Percentiles rank a stretch among this genome's conserved stretches.
Conservation (phyloP, 768 basidiomycete species). For the Symmetrospora coprosmae region DNA sequence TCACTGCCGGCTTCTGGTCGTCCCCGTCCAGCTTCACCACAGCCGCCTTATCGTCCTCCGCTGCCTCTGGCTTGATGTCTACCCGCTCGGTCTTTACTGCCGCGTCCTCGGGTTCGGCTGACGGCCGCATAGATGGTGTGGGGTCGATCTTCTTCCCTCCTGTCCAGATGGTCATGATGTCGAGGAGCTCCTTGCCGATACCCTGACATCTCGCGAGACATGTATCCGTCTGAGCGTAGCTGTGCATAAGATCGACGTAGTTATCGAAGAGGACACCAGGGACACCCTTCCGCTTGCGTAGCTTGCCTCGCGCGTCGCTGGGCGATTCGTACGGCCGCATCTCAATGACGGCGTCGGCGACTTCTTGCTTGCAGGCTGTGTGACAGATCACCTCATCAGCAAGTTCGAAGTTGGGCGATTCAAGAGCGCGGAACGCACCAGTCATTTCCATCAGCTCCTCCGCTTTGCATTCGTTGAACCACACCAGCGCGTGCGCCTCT, state of each 20-base stretch:
- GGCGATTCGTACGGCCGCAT: conserved; percentile 66
- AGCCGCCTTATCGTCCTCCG: conserved; percentile 4
- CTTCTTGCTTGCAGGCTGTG: conserved; percentile 54
- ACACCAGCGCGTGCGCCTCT: conserved; percentile 37
- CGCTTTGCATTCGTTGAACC: conserved; percentile 40
- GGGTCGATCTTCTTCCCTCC: conserved; percentile 29
- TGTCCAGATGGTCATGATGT: conserved; percentile 67
- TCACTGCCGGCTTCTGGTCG: background rate
- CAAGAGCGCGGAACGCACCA: conserved; percentile 33
- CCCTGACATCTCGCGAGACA: conserved; percentile 77
- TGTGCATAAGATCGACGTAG: conserved; percentile 65
- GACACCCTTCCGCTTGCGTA: conserved; percentile 86
- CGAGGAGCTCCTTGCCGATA: conserved; percentile 60
- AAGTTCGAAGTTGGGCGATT: background rate
- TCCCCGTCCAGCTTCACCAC: background rate
- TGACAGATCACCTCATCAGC: background rate
- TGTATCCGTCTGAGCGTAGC: conserved; percentile 73
- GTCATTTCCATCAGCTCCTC: conserved; percentile 41
- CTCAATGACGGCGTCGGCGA: conserved; percentile 62
- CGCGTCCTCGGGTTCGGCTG: conserved; percentile 20
- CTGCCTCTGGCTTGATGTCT: conserved; percentile 1
- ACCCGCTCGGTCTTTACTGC: background rate
- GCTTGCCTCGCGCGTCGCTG: conserved; percentile 58
- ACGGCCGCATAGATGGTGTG: conserved; percentile 5
- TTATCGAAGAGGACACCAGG: conserved; percentile 83